Evolutionary conservation across 1,284 basidiomycete genomes (phyloP).

Genomic region (Afroboletus lepidellus): DNA sequence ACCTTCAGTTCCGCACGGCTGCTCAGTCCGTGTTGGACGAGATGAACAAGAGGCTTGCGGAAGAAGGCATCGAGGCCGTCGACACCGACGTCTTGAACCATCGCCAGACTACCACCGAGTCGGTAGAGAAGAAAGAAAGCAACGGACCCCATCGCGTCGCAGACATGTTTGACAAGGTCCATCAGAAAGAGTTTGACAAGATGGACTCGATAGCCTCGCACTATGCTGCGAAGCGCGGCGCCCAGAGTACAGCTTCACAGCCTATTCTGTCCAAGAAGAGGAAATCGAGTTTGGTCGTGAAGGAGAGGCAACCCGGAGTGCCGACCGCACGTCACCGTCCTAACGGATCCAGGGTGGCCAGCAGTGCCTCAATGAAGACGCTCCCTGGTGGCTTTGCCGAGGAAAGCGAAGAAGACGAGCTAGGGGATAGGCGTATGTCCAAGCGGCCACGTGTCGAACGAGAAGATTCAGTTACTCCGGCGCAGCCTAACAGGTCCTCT

Average conservation of each 20-base stretch:
- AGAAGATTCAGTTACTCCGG: slow-evolving; percentile 27
- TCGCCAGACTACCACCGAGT: slow-evolving; percentile 17
- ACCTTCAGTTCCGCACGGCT: too few relatives aligned
- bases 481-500: slow-evolving; percentile 3
- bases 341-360: slow-evolving; percentile 25
- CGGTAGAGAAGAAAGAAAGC: slow-evolving; percentile 24
- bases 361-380: slow-evolving; percentile 46
- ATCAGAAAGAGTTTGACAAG: slow-evolving; percentile 63
- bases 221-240: slow-evolving; percentile 50
- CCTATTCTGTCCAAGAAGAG: slow-evolving; percentile 38
- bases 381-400: slow-evolving; percentile 58
- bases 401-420: slow-evolving; percentile 46
- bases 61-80: slow-evolving; percentile 45
- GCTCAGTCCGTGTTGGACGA: slow-evolving; percentile 69
- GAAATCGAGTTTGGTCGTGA: slow-evolving; percentile 45
- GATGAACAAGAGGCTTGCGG: slow-evolving; percentile 68
- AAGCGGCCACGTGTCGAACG: slow-evolving; percentile 43
- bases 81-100: slow-evolving; percentile 42
- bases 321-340: slow-evolving; percentile 25
- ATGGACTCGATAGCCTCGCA: slow-evolving; percentile 75
- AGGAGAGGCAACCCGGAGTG: slow-evolving; percentile 39
- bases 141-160: slow-evolving; percentile 25
- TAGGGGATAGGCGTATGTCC: slow-evolving; percentile 26
- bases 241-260: slow-evolving; percentile 13
- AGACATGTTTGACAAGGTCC: slow-evolving; percentile 56